Evolutionary conservation across 2,329 filamentous ascomycete genomes (phyloP).

Genomic region (Cytospora schulzeri): DNA sequence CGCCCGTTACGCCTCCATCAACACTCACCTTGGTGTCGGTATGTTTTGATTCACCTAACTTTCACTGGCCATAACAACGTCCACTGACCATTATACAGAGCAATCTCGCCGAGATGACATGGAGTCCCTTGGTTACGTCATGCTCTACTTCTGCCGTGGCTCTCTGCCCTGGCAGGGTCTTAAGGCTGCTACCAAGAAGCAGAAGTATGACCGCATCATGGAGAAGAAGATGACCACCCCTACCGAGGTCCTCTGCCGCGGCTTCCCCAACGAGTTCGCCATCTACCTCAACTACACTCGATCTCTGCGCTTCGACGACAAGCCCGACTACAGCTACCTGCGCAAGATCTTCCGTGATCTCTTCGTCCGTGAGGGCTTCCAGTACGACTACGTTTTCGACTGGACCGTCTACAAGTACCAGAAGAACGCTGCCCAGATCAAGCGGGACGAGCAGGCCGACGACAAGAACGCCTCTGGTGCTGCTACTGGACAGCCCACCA

Average conservation of each 20-base stretch:
- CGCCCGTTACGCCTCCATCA: conserved; percentile 97
- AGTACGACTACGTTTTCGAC: conserved; percentile 99
- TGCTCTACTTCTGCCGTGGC: conserved; percentile 99
- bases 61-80: neutral
- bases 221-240: conserved; percentile 99
- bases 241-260: conserved; percentile 96
- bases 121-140: conserved; percentile 98
- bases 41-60: conserved; percentile 41
- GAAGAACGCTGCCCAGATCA: conserved; percentile 96
- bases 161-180: conserved; percentile 98
- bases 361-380: conserved; percentile 98
- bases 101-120: conserved; percentile 99
- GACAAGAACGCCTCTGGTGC: conserved; percentile 73
- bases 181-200: conserved; percentile 98
- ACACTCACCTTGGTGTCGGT: conserved; percentile 95
- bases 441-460: conserved; percentile 77
- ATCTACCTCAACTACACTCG: conserved; percentile 99
- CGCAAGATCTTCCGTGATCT: conserved; percentile 99
- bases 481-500: conserved; percentile 62
- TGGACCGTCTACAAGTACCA: conserved; percentile 99
- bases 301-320: conserved; percentile 98
- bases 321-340: conserved; percentile 99
- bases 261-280: conserved; percentile 98
- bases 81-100: conserved; percentile 56
- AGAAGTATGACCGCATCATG: conserved; percentile 99